Percentiles rank a stretch among this genome's conserved stretches.
Conservation (phyloP, 257 asterid species). For the Ophiorrhiza pumila region DNA sequence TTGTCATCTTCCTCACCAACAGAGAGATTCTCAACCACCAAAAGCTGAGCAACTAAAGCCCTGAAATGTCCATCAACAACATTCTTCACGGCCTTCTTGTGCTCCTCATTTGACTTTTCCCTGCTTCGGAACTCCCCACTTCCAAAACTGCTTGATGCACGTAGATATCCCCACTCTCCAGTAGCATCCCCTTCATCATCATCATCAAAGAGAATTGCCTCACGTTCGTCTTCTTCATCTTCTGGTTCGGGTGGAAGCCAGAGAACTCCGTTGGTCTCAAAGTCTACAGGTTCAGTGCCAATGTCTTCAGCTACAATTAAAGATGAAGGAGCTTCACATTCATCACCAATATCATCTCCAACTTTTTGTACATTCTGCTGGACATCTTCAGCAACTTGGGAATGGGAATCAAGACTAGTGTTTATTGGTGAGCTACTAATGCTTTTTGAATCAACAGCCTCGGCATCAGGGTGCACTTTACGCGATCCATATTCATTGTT, state of each 20-base stretch:
- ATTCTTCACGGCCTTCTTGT: conserved; percentile 67
- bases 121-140: conserved; percentile 74
- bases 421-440: conserved; percentile 38
- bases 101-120: conserved; percentile 90
- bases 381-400: conserved; percentile 51
- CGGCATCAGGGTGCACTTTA: conserved; percentile 64
- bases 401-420: conserved; percentile 39
- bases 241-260: conserved; percentile 99
- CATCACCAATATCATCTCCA: conserved; percentile 57
- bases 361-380: conserved; percentile 43
- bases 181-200: conserved; percentile 72
- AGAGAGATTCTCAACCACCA: conserved; percentile 87
- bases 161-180: conserved; percentile 84
- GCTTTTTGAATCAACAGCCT: conserved; percentile 46
- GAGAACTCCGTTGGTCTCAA: conserved; percentile 81
- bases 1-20: conserved; percentile 64
- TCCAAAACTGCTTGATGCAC: conserved; percentile 67
- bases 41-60: conserved; percentile 86
- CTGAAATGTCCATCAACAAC: conserved; percentile 94
- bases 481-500: conserved; percentile 46
- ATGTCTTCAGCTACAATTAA: conserved; percentile 63
- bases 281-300: conserved; percentile 72
- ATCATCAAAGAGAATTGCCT: conserved; percentile 57
- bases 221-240: conserved; percentile 89
- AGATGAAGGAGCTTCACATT: conserved; percentile 73